phyloP scores from a whole-genome alignment of 2,329 filamentous ascomycete genomes.

The Bipolaris gigantea region DNA sequence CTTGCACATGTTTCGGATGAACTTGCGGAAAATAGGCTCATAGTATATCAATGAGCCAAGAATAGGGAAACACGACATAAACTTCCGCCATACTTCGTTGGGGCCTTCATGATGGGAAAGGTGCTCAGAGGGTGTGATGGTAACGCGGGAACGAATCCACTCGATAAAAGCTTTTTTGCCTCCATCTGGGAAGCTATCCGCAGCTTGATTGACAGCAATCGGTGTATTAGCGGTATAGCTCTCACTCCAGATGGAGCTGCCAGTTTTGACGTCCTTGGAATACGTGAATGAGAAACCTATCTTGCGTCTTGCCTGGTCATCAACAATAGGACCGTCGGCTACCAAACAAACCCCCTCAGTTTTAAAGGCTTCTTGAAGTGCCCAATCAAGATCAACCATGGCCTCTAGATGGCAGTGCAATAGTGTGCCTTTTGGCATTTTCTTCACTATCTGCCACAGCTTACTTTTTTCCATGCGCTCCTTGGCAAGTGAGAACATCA shows the following conservation, averaged over 20 bases:
- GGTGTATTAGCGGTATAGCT: conserved; percentile 63
- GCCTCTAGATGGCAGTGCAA: conserved; percentile 89
- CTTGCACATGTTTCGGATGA: conserved; percentile 70
- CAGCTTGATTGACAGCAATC: conserved; percentile 63
- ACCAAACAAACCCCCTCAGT: conserved; percentile 74
- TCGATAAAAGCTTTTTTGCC: conserved; percentile 71
- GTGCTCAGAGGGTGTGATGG: conserved; percentile 71
- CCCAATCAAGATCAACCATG: conserved; percentile 84
- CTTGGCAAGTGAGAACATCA: conserved; percentile 90
- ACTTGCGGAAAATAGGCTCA: conserved; percentile 83
- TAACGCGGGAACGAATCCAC: conserved; percentile 75
- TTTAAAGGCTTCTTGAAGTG: conserved; percentile 71
- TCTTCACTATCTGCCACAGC: conserved; percentile 80
- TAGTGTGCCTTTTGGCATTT: conserved; percentile 86
- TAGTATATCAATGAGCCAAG: conserved; percentile 79
- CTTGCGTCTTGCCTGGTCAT: conserved; percentile 56
- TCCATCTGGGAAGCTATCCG: conserved; percentile 72
- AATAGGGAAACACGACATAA: conserved; percentile 72
- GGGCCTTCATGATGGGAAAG: conserved; percentile 80
- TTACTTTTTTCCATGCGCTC: conserved; percentile 81
- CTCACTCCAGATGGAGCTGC: conserved; percentile 65
- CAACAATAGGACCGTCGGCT: conserved; percentile 60
- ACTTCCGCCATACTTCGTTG: conserved; percentile 83
- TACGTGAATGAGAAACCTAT: conserved; percentile 62
- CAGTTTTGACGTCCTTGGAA: conserved; percentile 46